A percentile compares a stretch with the other conserved stretches of the same genome.
These are phyloP conservation scores for Hysterium pulicare DNA, from an alignment of 2,329 filamentous ascomycete species.

Conservation along the genomic window DNA sequence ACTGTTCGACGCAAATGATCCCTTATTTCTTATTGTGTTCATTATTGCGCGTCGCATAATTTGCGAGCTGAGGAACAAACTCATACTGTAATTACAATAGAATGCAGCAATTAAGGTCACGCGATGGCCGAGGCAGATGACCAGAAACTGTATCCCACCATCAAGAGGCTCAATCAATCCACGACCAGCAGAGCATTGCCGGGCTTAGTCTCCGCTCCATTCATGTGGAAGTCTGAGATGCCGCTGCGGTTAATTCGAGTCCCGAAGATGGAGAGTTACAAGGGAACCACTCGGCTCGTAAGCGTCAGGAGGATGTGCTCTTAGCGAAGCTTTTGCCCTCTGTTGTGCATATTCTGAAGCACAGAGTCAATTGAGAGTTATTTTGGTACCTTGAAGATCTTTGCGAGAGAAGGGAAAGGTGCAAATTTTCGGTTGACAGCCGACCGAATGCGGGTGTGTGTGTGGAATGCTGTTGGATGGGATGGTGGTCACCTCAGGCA, in stretches of 20 bases:
- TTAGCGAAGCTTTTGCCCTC: neutral
- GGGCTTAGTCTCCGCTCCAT: neutral
- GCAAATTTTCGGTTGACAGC: neutral
- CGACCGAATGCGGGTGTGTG: neutral
- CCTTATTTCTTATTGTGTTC: neutral
- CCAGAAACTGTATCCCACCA: neutral
- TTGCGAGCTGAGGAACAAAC: conserved; percentile 14
- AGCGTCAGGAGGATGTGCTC: conserved; percentile 6
- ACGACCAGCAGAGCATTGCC: neutral
- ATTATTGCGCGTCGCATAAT: conserved; percentile 17
- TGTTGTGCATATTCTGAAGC: conserved; percentile 1
- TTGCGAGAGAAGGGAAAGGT: conserved; percentile 4
- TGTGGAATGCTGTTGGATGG: conserved; percentile 1
- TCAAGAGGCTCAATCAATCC: neutral
- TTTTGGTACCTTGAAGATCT: conserved; percentile 8
- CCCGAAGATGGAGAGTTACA: neutral
- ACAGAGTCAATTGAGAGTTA: conserved; percentile 8
- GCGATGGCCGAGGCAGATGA: conserved; percentile 10
- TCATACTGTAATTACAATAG: conserved; percentile 7
- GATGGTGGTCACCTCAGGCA: neutral
- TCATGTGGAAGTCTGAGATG: neutral
- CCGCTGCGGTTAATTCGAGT: neutral
- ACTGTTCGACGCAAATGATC: too few species aligned
- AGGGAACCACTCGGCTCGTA: conserved; percentile 1
- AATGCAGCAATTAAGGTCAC: conserved; percentile 9